Conservation (phyloP, 129 eudicot genomes). For the Dittrichia graveolens region DNA sequence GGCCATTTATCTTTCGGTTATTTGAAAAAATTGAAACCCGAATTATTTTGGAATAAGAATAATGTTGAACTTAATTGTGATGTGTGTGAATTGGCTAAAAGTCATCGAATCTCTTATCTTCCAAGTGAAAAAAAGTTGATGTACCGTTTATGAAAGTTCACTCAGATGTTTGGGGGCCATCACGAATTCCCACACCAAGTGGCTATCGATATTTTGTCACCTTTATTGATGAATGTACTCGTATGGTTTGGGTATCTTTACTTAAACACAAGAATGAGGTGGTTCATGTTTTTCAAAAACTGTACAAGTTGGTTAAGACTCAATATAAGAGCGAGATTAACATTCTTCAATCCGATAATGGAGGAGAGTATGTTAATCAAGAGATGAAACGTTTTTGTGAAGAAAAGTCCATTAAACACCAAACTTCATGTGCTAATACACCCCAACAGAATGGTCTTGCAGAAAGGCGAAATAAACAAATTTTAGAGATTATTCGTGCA, state of each 20-base stretch:
- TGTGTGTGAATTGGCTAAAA: slow-evolving; percentile 1
- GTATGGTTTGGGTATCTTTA: neutral
- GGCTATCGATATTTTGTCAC: slow-evolving; percentile 16
- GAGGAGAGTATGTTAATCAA: neutral
- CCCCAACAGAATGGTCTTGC: neutral
- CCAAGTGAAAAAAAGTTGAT: neutral
- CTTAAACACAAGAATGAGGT: neutral
- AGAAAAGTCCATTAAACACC: neutral
- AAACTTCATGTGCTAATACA: neutral
- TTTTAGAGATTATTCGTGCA: slow-evolving; percentile 1
- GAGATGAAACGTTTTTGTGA: slow-evolving; percentile 4
- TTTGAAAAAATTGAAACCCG: neutral
- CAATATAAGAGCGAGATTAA: neutral
- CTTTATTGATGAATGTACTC: slow-evolving; percentile 3
- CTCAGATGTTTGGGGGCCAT: slow-evolving; percentile 14
- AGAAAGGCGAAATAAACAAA: neutral
- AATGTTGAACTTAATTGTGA: slow-evolving; percentile 4
- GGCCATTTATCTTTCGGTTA: neutral
- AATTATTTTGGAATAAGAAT: neutral
- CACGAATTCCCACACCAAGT: neutral
- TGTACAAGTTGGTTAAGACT: neutral
- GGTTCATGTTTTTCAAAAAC: neutral
- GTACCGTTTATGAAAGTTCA: slow-evolving; percentile 11
- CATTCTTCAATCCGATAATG: neutral
- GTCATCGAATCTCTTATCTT: slow-evolving; percentile 9